A percentile compares a stretch with the other conserved stretches of the same genome.
phyloP scores from a whole-genome alignment of 1,284 basidiomycete species.

The Cryptococcus deneoformans region DNA sequence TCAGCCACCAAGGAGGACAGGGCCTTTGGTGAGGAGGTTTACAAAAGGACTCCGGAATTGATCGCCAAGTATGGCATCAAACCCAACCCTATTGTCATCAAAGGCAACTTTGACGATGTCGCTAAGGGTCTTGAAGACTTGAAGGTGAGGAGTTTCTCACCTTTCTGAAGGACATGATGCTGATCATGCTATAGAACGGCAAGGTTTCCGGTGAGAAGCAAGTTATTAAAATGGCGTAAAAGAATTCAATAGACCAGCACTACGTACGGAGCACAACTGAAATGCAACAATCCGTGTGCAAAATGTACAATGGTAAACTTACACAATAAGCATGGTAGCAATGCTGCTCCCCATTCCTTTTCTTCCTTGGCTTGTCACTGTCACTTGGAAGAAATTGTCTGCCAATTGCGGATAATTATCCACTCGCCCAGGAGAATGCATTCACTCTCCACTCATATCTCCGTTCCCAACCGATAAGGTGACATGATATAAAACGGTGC shows the following conservation, averaged over 20 bases:
- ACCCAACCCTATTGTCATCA: constrained; percentile 27
- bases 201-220: constrained; percentile 24
- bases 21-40: constrained; percentile 25
- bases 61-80: constrained; percentile 25
- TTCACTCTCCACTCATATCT: too few relatives aligned
- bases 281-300: too few relatives aligned
- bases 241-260: too few relatives aligned
- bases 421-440: too few relatives aligned
- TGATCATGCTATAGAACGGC: constrained; percentile 7
- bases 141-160: constrained; percentile 16
- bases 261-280: too few relatives aligned
- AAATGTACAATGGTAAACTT: too few relatives aligned
- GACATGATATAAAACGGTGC: too few relatives aligned
- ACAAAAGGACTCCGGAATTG: constrained; percentile 19
- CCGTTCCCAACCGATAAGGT: too few relatives aligned
- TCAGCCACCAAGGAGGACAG: constrained; percentile 22
- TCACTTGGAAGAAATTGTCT: too few relatives aligned
- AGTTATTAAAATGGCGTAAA: constrained; percentile 19
- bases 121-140: constrained; percentile 24
- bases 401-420: too few relatives aligned
- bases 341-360: not conserved
- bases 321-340: too few relatives aligned
- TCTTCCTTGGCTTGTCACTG: too few relatives aligned
- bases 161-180: not conserved
- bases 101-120: constrained; percentile 31